phyloP scores from a whole-genome alignment of 192 early-diverging fungal species.

The Kappamyces sp. region DNA sequence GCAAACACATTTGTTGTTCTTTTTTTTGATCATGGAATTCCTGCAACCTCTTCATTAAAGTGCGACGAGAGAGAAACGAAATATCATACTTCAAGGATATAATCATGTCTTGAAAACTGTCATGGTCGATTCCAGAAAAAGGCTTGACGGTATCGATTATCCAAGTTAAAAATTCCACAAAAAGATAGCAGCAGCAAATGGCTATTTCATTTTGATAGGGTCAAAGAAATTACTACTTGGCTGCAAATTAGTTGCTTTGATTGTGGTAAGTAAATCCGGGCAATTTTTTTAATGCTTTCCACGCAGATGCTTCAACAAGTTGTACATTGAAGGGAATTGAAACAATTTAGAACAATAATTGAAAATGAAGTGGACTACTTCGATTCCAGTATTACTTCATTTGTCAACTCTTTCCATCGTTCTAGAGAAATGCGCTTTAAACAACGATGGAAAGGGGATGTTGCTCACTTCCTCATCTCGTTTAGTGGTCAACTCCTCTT shows the following conservation, averaged over 20 bases:
- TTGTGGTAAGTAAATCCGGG: neutral
- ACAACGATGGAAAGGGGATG: too few relatives aligned
- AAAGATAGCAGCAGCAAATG: neutral
- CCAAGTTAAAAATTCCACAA: neutral
- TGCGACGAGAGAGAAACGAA: neutral
- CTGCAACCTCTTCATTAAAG: neutral
- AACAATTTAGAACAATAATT: neutral
- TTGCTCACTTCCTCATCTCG: too few relatives aligned
- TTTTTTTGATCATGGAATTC: conserved; percentile 1
- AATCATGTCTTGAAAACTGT: conserved; percentile 12
- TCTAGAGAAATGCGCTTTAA: too few relatives aligned
- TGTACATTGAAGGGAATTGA: neutral
- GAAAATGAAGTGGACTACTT: conserved; percentile 2
- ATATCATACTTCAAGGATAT: neutral
- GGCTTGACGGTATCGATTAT: neutral
- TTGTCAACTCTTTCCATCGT: too few relatives aligned
- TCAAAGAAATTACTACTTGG: conserved; percentile 5
- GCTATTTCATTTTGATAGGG: neutral
- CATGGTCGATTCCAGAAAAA: neutral
- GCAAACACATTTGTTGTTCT: neutral
- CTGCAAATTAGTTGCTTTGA: too few relatives aligned
- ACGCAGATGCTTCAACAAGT: neutral
- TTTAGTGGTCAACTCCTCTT: too few relatives aligned
- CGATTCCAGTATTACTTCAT: neutral
- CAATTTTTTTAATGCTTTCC: conserved; percentile 5